Evolutionary conservation across 2,329 filamentous ascomycete genomes (phyloP).

Genomic region (Neofusicoccum umdonicola): DNA sequence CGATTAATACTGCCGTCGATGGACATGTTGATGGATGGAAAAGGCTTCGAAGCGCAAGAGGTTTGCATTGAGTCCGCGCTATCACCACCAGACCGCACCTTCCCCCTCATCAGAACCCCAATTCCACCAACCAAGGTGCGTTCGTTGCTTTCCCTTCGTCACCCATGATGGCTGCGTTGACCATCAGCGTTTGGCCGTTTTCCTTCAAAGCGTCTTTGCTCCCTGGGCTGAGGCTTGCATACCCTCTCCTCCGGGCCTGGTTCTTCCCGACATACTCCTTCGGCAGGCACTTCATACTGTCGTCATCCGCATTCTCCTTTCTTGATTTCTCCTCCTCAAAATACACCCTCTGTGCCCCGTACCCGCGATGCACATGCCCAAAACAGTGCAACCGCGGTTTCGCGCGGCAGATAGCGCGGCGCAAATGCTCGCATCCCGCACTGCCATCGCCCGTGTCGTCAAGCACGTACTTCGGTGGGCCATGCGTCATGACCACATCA

Average conservation of each 20-base stretch:
- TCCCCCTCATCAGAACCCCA: background rate
- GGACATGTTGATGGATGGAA: no score
- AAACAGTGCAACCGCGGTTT: slow-evolving; percentile 58
- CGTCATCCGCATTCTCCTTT: background rate
- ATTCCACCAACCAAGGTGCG: slow-evolving; percentile 56
- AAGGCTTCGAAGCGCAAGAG: no score
- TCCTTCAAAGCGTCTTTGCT: slow-evolving; percentile 8
- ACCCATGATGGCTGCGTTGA: slow-evolving; percentile 59
- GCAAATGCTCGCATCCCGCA: slow-evolving; percentile 56
- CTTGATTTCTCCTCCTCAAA: slow-evolving; percentile 33
- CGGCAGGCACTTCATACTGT: background rate
- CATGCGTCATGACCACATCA: slow-evolving; percentile 62
- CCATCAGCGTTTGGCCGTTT: slow-evolving; percentile 52
- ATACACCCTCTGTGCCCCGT: slow-evolving; percentile 34
- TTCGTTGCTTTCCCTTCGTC: slow-evolving; percentile 49
- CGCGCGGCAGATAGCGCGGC: slow-evolving; percentile 50
- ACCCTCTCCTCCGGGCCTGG: slow-evolving; percentile 6
- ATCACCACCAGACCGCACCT: no score
- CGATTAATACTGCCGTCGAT: no score
- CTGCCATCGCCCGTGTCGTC: slow-evolving; percentile 38
- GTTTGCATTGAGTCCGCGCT: no score
- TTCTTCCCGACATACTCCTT: slow-evolving; percentile 11
- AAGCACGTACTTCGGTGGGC: slow-evolving; percentile 53
- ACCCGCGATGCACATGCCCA: slow-evolving; percentile 61
- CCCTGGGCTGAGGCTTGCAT: background rate